phyloP scores from a whole-genome alignment of 2,329 filamentous ascomycete genomes.

The Bipolaris sorokiniana region DNA sequence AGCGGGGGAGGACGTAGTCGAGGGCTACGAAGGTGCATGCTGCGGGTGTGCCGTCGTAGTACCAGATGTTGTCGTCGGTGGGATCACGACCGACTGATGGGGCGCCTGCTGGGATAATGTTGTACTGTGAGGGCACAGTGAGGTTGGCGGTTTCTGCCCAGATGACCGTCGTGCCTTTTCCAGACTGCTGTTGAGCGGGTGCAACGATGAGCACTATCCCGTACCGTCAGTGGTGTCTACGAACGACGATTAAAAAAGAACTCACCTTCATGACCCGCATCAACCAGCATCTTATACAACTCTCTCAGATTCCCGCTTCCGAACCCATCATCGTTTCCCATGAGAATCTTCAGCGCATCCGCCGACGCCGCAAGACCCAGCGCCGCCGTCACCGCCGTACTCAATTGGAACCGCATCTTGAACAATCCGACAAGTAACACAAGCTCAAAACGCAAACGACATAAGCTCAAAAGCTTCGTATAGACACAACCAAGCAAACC shows the following conservation, averaged over 20 bases:
- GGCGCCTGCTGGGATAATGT: conserved; percentile 55
- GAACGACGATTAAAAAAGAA: not conserved
- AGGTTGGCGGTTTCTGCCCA: conserved; percentile 55
- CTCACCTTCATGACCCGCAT: conserved; percentile 36
- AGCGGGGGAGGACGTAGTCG: conserved; percentile 60
- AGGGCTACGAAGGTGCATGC: conserved; percentile 63
- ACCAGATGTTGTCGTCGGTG: conserved; percentile 62
- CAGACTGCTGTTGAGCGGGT: conserved; percentile 53
- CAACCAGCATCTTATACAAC: conserved; percentile 37
- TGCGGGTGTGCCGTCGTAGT: conserved; percentile 65
- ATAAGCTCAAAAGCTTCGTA: not conserved
- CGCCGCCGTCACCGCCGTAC: conserved; percentile 24
- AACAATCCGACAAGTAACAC: not conserved
- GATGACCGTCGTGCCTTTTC: conserved; percentile 53
- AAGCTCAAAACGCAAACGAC: not conserved
- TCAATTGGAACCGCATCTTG: conserved; percentile 24
- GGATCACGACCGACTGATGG: conserved; percentile 60
- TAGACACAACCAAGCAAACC: not conserved
- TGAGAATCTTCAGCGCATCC: conserved; percentile 43
- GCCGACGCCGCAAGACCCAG: conserved; percentile 23
- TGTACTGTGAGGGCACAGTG: conserved; percentile 52
- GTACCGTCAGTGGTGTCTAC: not conserved
- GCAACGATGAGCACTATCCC: conserved; percentile 52
- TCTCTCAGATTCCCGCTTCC: conserved; percentile 47
- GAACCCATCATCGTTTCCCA: conserved; percentile 52